These are phyloP conservation scores for Prunus salicina DNA, from an alignment of 306 rosid species.

Conservation along the genomic window DNA sequence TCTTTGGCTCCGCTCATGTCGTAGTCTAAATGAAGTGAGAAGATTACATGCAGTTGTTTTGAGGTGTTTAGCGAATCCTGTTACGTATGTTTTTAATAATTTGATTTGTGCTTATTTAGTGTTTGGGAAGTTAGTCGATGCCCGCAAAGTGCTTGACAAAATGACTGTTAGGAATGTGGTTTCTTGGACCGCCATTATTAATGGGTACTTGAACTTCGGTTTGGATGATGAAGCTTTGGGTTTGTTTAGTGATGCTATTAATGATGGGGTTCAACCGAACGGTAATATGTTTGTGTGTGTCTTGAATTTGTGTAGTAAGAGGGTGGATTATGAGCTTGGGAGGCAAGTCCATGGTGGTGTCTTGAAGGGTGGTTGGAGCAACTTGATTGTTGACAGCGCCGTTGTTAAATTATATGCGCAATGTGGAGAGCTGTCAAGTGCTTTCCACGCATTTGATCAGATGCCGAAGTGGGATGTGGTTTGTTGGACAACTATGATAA, in stretches of 20 bases:
- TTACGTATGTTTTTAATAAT: conserved; percentile 62
- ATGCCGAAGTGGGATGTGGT: conserved; percentile 64
- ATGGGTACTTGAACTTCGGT: conserved; percentile 59
- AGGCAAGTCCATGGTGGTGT: conserved; percentile 65
- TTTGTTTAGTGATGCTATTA: conserved; percentile 48
- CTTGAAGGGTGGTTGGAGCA: conserved; percentile 64
- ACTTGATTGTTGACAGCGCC: conserved; percentile 67
- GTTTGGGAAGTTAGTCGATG: conserved; percentile 45
- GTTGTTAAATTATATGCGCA: conserved; percentile 68
- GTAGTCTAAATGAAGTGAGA: conserved; percentile 48
- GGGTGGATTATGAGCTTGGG: conserved; percentile 62
- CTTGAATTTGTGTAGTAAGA: conserved; percentile 62
- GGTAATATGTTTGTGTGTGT: conserved; percentile 75
- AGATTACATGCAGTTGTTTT: conserved; percentile 54
- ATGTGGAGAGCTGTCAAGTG: conserved; percentile 57
- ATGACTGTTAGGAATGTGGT: conserved; percentile 63
- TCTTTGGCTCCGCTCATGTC: conserved; percentile 59
- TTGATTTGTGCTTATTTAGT: conserved; percentile 64
- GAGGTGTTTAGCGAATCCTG: conserved; percentile 36
- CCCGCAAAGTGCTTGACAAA: conserved; percentile 69
- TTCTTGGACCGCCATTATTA: conserved; percentile 84
- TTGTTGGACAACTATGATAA: conserved; percentile 86
- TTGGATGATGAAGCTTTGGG: conserved; percentile 65
- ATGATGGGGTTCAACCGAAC: conserved; percentile 49
- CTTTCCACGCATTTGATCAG: conserved; percentile 55